Evolutionary conservation across 768 basidiomycete species (phyloP).

Genomic region (Amanita pseudoporphyria): DNA sequence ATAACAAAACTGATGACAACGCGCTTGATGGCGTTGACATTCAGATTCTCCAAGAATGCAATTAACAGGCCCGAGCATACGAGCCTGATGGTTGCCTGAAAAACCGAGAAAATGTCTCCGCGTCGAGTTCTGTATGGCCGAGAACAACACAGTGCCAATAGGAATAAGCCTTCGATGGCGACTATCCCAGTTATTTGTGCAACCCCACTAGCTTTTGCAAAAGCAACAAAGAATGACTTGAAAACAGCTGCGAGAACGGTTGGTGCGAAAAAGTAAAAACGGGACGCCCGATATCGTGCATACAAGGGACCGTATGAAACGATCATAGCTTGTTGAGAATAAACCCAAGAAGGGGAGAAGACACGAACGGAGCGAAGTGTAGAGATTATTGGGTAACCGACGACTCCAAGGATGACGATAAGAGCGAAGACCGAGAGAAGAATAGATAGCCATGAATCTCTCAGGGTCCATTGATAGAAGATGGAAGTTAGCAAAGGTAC

Average conservation of each 20-base stretch:
- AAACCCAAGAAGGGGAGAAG: constrained; percentile 20
- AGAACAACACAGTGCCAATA: constrained; percentile 41
- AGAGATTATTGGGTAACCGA: constrained; percentile 40
- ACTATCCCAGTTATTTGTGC: constrained; percentile 63
- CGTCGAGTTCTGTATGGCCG: constrained; percentile 61
- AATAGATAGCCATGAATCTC: constrained; percentile 81
- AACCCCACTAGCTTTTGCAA: constrained; percentile 48
- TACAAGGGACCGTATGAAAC: constrained; percentile 48
- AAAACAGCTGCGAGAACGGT: constrained; percentile 50
- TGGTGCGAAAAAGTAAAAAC: constrained; percentile 59
- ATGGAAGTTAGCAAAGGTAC: constrained; percentile 69
- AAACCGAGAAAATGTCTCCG: constrained; percentile 60
- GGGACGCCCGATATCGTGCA: constrained; percentile 53
- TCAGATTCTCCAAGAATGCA: constrained; percentile 60
- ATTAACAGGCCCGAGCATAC: constrained; percentile 64
- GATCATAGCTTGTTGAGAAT: constrained; percentile 24
- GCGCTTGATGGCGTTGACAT: constrained; percentile 66
- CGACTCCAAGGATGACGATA: constrained; percentile 35
- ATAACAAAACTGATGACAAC: constrained; percentile 73
- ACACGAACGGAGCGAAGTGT: constrained; percentile 35
- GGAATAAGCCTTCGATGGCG: constrained; percentile 52
- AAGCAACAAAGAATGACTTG: constrained; percentile 65
- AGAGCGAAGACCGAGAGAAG: constrained; percentile 69
- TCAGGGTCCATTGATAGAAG: constrained; percentile 86
- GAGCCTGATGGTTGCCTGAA: constrained; percentile 58